Conservation (phyloP, 164 flowering plant species). For the Platanus orientalis region DNA sequence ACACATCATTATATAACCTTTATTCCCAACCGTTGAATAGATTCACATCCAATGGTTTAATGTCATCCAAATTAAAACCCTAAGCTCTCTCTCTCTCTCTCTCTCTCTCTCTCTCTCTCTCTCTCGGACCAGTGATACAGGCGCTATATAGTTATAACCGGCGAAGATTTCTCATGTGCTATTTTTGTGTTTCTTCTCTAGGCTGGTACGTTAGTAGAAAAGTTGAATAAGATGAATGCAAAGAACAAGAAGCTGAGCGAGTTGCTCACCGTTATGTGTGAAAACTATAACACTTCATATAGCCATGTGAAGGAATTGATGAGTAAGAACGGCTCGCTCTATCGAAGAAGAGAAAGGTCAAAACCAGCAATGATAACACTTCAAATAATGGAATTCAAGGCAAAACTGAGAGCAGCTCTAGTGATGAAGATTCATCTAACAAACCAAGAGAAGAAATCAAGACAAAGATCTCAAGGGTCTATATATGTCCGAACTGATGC, state of each 20-base stretch:
- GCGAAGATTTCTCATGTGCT: too few species aligned
- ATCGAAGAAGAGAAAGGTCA: slow-evolving; percentile 37
- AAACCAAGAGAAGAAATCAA: slow-evolving; percentile 32
- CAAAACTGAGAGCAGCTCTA: slow-evolving; percentile 40
- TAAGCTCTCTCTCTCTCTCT: too few species aligned
- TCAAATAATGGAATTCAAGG: slow-evolving; percentile 11
- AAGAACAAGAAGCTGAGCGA: slow-evolving; percentile 53
- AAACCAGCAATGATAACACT: slow-evolving; percentile 14
- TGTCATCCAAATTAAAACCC: too few species aligned
- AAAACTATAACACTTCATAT: slow-evolving; percentile 36
- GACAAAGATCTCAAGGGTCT: slow-evolving; percentile 40
- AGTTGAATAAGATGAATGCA: slow-evolving; percentile 28
- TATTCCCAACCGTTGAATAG: too few species aligned
- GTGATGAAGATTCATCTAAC: slow-evolving; percentile 46
- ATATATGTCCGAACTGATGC: slow-evolving; percentile 35
- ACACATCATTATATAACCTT: too few species aligned
- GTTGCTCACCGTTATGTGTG: slow-evolving; percentile 27
- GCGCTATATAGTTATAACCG: too few species aligned
- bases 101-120: too few species aligned
- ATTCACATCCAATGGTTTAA: too few species aligned
- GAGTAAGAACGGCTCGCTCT: slow-evolving; percentile 12
- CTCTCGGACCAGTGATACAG: too few species aligned
- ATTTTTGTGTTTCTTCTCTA: not conserved
- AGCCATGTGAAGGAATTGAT: slow-evolving; percentile 29
- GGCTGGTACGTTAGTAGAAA: slow-evolving; percentile 23